Conservation (phyloP, 306 rosid genomes). For the Castanea crenata region DNA sequence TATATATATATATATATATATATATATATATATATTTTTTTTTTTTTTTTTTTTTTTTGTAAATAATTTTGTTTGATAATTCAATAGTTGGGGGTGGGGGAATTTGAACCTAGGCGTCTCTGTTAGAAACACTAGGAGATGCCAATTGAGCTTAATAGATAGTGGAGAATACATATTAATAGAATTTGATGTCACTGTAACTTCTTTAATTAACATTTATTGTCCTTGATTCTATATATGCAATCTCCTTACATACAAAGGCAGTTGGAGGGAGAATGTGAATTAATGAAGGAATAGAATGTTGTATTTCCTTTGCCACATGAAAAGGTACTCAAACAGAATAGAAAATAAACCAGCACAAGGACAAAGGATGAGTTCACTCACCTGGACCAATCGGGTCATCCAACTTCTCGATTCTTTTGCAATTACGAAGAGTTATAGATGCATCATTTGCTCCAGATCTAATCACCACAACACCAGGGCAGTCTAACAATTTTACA, state of each 20-base stretch:
- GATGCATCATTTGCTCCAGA: constrained; percentile 61
- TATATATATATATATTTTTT: no score
- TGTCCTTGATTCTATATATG: not conserved
- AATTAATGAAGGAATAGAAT: not conserved
- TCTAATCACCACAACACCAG: constrained; percentile 90
- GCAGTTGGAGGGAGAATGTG: not conserved
- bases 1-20: no score
- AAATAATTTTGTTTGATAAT: no score
- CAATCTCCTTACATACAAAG: not conserved
- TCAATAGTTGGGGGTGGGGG: no score
- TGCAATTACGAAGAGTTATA: constrained; percentile 73
- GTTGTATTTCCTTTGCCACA: not conserved
- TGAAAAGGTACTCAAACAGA: not conserved
- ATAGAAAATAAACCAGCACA: not conserved
- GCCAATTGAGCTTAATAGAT: no score
- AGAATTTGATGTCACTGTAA: not conserved
- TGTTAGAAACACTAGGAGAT: no score
- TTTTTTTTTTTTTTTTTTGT: not conserved
- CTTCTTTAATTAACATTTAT: not conserved
- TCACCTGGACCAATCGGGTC: constrained; percentile 89
- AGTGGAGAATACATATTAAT: not conserved
- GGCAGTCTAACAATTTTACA: constrained; percentile 88
- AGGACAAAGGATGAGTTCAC: not conserved
- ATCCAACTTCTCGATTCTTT: constrained; percentile 83
- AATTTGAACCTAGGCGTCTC: no score